Evolutionary conservation across 2,329 filamentous ascomycete species (phyloP), one percentile per base, ranked within the genome.

Genomic region (Paraconiothyrium brasiliense): DNA sequence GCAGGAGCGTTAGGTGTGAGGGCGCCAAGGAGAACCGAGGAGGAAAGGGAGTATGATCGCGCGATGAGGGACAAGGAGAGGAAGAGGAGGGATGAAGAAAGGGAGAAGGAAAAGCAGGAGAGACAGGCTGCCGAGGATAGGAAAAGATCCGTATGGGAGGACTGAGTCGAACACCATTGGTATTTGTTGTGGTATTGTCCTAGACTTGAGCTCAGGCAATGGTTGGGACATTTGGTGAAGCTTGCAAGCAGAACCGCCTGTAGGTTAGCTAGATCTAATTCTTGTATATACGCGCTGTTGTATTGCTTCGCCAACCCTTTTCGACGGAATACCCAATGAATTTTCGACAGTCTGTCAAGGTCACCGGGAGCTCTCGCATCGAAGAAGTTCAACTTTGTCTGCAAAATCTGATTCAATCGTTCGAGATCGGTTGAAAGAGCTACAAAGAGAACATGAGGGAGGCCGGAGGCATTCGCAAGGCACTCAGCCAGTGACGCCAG

Each of bases 131-230:
- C 83, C 49, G 91, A 94, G 75, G 87, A 85, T 78, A 90, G 90
- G n/a, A 96, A 91, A 84, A 86, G 86, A 63, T 89, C 92, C n/a
- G 84, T 97, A 30, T 98, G 95, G 95, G 90, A 95, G 61, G 92
- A 83, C 67, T 88, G 66, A 64, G 50, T n/a, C 13, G 2, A 8
- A n/a, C n/a, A n/a, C 14, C 7, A n/a, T 20, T 41, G 39, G 39
- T 41, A 3, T 10, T n/a, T 46, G 3, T 20, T 24, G 8, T 46
- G 43, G 9, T 8, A 24, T 46, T 13, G 20, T 8, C 20, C n/a
- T 46, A 41, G 14, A 16, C 35, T 37, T 14, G 14, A 20, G 16
- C 14, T 41, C 1, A 41, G 3, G 14, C 39, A 41, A 41, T 7
- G 1, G 39, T 41, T 41, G 20, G 20, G 20, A 20, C 20, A 20